Evolutionary conservation across 148 eudicot genomes (phyloP).

Genomic region (Chenopodium quinoa): DNA sequence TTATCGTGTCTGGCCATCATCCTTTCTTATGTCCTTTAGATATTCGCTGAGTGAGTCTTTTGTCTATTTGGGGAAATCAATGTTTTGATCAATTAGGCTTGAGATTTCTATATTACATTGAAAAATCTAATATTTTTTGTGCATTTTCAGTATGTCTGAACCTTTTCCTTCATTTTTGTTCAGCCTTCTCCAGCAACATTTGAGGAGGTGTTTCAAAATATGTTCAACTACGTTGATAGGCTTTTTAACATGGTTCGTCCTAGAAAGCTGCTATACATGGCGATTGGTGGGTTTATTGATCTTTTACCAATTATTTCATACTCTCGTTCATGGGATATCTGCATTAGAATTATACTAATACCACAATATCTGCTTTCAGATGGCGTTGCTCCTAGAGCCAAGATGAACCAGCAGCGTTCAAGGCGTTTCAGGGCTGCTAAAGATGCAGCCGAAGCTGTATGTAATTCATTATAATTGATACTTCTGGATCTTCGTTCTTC

Average conservation of each 20-base stretch:
- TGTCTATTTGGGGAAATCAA: not conserved
- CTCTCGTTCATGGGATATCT: not conserved
- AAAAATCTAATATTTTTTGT: too few species aligned
- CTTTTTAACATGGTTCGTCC: conserved; percentile 98
- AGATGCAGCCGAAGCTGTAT: conserved; percentile 94
- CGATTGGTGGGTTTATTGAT: conserved; percentile 70
- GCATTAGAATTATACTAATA: conserved; percentile 4
- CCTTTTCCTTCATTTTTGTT: conserved; percentile 17
- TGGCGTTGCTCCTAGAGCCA: conserved; percentile 99
- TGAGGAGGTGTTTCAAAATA: conserved; percentile 85
- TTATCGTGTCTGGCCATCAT: not conserved
- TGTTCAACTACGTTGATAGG: conserved; percentile 92
- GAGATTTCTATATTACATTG: too few species aligned
- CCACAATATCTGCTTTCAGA: conserved; percentile 42
- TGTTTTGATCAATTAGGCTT: not conserved
- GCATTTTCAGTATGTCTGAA: not conserved
- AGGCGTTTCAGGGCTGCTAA: conserved; percentile 98
- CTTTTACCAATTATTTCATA: not conserved
- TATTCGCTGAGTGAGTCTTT: not conserved
- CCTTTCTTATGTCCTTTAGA: not conserved
- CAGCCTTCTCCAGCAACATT: conserved; percentile 96
- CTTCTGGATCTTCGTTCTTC: not conserved
- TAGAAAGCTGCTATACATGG: conserved; percentile 88
- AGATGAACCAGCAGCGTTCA: conserved; percentile 99
- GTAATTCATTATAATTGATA: conserved; percentile 23